Evolutionary conservation across 768 basidiomycete species (phyloP), one percentile per base, ranked within the genome.

Genomic region (Myochromella boudieri): DNA sequence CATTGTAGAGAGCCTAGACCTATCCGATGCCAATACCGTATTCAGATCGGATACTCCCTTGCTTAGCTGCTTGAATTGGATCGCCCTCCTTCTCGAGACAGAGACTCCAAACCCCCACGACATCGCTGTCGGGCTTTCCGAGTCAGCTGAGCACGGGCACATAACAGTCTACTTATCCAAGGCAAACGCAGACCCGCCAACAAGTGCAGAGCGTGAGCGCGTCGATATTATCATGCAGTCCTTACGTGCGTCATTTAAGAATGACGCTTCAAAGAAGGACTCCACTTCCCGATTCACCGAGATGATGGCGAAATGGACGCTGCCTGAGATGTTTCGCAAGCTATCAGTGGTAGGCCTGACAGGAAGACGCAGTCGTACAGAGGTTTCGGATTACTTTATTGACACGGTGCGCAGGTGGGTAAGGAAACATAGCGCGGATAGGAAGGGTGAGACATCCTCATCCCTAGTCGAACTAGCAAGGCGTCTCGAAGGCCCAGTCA

Each of bases 61-160:
- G 21, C n/a, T 53, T 22, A 41, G 22, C 12, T 42, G 49, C 12
- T 49, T 56, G 10, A 56, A 55, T 34, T 55, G 51, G 44, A 39
- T 52, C 31, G 37, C 54, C 4, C 51, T 55, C 21, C 42, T 43
- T 15, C 40, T 52, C 15, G 34, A 44, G 29, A 27, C 44, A 21
- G 45, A 52, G 22, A 29, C 44, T 9, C 33, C 51, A 12, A 37
- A 28, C 15, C 18, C 32, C 8, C 34, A 39, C 8, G 54, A 52
- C 38, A 49, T 49, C 10, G 54, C 54, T 11, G 44, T 49, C 14
- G 47, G 47, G 21, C 27, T 55, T 27, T 48, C 54, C 20, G 50
- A n/a, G n/a, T n/a, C n/a, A n/a, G n/a, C 50, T 7, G 40, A 39
- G 42, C 39, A 29, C 5, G 48, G 50, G 1, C 42, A 12, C 36